Conservation (phyloP, 805 yeast genomes). For the Hanseniaspora meyeri region DNA sequence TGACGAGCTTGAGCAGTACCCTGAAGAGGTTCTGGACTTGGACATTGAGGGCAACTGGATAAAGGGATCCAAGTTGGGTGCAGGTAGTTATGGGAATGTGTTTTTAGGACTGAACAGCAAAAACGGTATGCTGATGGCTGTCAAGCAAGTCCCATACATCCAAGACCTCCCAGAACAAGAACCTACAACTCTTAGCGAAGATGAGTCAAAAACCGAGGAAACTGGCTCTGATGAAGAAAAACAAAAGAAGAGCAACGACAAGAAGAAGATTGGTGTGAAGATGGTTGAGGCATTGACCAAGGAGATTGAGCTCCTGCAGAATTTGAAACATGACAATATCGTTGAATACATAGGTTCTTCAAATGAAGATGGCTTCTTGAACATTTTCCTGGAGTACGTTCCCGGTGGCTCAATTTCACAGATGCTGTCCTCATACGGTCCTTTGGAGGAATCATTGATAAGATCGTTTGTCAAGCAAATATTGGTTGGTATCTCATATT, state of each 20-base stretch:
- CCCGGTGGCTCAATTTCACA: constrained; percentile 64
- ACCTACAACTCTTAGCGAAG: constrained; percentile 19
- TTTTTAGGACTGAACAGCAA: constrained; percentile 81
- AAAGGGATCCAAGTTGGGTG: constrained; percentile 84
- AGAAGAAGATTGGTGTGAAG: constrained; percentile 24
- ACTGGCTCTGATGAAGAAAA: constrained; percentile 18
- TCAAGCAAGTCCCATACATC: constrained; percentile 73
- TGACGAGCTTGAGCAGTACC: constrained; percentile 19
- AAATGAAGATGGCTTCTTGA: constrained; percentile 54
- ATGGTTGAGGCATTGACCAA: constrained; percentile 73
- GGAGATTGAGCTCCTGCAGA: constrained; percentile 67
- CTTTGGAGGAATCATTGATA: constrained; percentile 66
- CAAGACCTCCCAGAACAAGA: background rate
- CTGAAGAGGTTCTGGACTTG: constrained; percentile 28
- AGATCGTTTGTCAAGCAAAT: constrained; percentile 65
- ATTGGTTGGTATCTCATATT: constrained; percentile 56
- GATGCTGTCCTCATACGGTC: constrained; percentile 60
- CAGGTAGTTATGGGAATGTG: constrained; percentile 91
- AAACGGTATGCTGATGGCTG: constrained; percentile 95
- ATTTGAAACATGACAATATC: constrained; percentile 78
- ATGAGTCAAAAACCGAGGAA: constrained; percentile 16
- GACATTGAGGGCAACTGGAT: constrained; percentile 75
- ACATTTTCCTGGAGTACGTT: constrained; percentile 70
- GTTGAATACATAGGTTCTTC: constrained; percentile 87
- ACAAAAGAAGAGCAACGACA: constrained; percentile 24